phyloP scores from a whole-genome alignment of 23 red algal species.

The Gracilaria gracilis region DNA sequence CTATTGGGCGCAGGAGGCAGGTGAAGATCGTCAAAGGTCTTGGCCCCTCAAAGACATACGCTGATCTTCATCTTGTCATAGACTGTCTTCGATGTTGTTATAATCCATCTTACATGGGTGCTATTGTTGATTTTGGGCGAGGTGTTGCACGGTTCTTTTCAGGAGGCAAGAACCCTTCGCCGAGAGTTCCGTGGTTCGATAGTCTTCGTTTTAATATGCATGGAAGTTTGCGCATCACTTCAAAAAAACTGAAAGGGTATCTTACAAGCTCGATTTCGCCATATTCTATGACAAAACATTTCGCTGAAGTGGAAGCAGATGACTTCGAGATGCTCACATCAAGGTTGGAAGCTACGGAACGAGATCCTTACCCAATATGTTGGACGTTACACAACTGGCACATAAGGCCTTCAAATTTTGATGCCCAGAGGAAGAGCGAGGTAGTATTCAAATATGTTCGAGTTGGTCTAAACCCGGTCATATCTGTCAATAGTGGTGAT shows the following conservation, averaged over 20 bases:
- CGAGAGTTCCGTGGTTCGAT: conserved; percentile 81
- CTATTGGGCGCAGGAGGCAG: conserved; percentile 49
- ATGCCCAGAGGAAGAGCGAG: conserved; percentile 28
- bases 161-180: conserved; percentile 76
- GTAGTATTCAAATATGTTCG: conserved; percentile 67
- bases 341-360: conserved; percentile 24
- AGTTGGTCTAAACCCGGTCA: conserved; percentile 65
- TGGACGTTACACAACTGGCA: conserved; percentile 73
- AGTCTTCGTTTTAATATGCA: conserved; percentile 75
- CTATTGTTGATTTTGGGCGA: conserved; percentile 75
- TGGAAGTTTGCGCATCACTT: conserved; percentile 65
- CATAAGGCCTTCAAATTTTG: conserved; percentile 64
- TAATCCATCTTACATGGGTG: conserved; percentile 75
- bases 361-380: conserved; percentile 68
- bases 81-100: conserved; percentile 60
- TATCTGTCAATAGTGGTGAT: conserved; percentile 54
- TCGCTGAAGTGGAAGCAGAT: conserved; percentile 69
- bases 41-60: conserved; percentile 65
- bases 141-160: conserved; percentile 66
- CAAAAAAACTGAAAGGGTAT: conserved; percentile 59
- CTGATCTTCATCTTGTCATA: conserved; percentile 74
- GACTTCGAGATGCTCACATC: conserved; percentile 70
- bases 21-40: conserved; percentile 64
- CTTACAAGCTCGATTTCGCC: conserved; percentile 67
- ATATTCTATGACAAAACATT: conserved; percentile 82